These are phyloP conservation scores for Periconia sp. DNA, from an alignment of 2,329 filamentous ascomycete genomes.

Conservation along the genomic window DNA sequence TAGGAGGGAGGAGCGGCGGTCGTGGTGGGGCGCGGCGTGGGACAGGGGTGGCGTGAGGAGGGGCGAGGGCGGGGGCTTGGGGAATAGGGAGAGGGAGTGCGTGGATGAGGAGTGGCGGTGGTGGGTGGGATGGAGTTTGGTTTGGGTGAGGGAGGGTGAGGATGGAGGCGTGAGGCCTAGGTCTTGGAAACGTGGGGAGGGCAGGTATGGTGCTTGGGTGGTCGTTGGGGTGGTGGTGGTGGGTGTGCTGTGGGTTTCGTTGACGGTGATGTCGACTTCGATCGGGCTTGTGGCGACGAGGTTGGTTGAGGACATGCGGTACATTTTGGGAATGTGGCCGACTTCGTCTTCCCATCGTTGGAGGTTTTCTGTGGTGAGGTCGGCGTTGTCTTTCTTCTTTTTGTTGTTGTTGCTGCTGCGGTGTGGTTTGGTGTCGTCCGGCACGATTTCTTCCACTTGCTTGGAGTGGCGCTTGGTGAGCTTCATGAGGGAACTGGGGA, in stretches of 20 bases:
- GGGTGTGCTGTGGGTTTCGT: background rate
- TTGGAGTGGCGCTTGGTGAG: constrained; percentile 8
- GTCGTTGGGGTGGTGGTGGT: background rate
- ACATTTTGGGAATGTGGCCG: constrained; percentile 12
- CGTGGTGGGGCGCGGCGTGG: background rate
- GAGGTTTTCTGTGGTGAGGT: constrained; percentile 15
- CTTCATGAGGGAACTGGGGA: constrained; percentile 6
- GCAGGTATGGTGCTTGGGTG: background rate
- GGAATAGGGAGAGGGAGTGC: background rate
- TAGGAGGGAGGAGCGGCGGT: background rate
- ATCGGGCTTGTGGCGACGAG: background rate
- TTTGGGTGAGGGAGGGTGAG: background rate
- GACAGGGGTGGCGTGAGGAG: background rate
- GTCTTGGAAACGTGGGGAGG: background rate
- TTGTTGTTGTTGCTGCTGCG: background rate
- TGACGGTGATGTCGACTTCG: constrained; percentile 6
- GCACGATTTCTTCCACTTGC: background rate
- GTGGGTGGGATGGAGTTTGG: background rate
- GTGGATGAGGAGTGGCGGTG: background rate
- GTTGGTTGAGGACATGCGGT: constrained; percentile 5
- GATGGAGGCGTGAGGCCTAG: constrained; percentile 1
- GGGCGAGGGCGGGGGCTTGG: background rate
- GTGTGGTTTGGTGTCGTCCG: background rate
- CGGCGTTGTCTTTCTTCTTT: background rate
- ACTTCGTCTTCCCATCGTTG: constrained; percentile 15